Evolutionary conservation across 257 asterid genomes (phyloP).

Genomic region (Lavandula angustifolia): DNA sequence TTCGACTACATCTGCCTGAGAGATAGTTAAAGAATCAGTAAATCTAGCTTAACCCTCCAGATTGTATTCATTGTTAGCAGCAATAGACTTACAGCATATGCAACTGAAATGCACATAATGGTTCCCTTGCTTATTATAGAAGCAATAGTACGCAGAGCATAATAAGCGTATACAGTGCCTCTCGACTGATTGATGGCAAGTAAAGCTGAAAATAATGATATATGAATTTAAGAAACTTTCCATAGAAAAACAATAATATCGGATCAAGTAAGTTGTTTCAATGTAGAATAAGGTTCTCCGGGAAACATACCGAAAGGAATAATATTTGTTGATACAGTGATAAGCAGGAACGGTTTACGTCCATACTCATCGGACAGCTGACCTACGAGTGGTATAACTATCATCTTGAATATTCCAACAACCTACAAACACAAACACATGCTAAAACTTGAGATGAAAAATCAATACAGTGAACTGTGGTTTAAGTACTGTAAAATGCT

Average conservation of each 20-base stretch:
- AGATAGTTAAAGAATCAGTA: conserved; percentile 15
- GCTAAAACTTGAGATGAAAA: conserved; percentile 12
- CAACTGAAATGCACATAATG: conserved; percentile 86
- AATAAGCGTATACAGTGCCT: conserved; percentile 81
- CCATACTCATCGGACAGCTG: conserved; percentile 94
- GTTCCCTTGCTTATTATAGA: conserved; percentile 87
- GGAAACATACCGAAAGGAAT: conserved; percentile 72
- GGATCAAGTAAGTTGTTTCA: conserved; percentile 3
- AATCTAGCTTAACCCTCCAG: conserved; percentile 5
- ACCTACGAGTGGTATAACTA: conserved; percentile 80
- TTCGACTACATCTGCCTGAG: conserved; percentile 84
- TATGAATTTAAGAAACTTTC: conserved; percentile 9
- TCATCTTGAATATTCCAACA: conserved; percentile 87
- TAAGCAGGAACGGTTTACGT: conserved; percentile 84
- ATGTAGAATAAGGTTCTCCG: conserved; percentile 14
- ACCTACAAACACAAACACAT: conserved; percentile 46
- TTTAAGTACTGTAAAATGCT: background rate
- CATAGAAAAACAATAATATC: background rate
- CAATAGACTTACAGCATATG: conserved; percentile 73
- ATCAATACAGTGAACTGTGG: background rate
- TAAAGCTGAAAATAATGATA: conserved; percentile 55
- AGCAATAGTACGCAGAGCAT: conserved; percentile 67
- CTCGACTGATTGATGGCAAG: conserved; percentile 72
- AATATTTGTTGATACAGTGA: conserved; percentile 75
- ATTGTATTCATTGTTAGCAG: conserved; percentile 9